A percentile compares a stretch with the other conserved stretches of the same genome.
Conservation (phyloP, 495 filamentous ascomycete genomes). For the Achaetomiella virescens region DNA sequence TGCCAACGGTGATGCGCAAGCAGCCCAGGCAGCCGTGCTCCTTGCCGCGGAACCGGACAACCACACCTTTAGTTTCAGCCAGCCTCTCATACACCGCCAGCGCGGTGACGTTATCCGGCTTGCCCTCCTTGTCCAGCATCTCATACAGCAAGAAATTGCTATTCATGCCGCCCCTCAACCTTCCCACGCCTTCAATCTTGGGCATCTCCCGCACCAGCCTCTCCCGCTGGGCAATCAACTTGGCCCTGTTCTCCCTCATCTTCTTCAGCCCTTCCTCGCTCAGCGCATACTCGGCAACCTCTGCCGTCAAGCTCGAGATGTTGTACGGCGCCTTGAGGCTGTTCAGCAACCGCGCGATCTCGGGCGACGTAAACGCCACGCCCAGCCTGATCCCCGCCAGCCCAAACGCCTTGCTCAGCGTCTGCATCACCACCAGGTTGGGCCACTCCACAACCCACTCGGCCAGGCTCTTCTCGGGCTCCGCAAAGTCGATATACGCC, state of each 20-base stretch:
- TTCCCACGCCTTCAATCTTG: slow-evolving; percentile 68
- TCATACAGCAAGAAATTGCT: slow-evolving; percentile 89
- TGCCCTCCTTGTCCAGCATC: slow-evolving; percentile 65
- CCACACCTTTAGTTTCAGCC: slow-evolving; percentile 82
- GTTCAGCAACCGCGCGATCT: slow-evolving; percentile 69
- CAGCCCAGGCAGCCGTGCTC: slow-evolving; percentile 86
- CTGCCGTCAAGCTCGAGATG: slow-evolving; percentile 76
- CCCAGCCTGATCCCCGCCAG: slow-evolving; percentile 84
- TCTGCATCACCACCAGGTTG: slow-evolving; percentile 98
- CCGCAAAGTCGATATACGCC: slow-evolving; percentile 93
- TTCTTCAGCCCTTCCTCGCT: slow-evolving; percentile 55
- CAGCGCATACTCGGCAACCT: slow-evolving; percentile 71
- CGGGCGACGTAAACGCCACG: slow-evolving; percentile 53
- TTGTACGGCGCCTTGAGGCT: slow-evolving; percentile 94
- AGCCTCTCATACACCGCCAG: slow-evolving; percentile 72
- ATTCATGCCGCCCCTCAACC: slow-evolving; percentile 70
- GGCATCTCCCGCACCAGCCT: slow-evolving; percentile 69
- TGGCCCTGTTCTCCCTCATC: slow-evolving; percentile 61
- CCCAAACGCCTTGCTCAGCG: slow-evolving; percentile 91
- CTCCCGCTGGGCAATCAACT: slow-evolving; percentile 70
- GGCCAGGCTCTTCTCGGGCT: slow-evolving; percentile 72
- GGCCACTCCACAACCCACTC: slow-evolving; percentile 90
- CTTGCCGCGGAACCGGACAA: slow-evolving; percentile 89
- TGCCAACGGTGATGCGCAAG: slow-evolving; percentile 87
- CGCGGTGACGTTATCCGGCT: slow-evolving; percentile 71